A percentile compares a stretch with the other conserved stretches of the same genome.
Evolutionary conservation across 148 eudicot species (phyloP).

Genomic region (Arbutus unedo): DNA sequence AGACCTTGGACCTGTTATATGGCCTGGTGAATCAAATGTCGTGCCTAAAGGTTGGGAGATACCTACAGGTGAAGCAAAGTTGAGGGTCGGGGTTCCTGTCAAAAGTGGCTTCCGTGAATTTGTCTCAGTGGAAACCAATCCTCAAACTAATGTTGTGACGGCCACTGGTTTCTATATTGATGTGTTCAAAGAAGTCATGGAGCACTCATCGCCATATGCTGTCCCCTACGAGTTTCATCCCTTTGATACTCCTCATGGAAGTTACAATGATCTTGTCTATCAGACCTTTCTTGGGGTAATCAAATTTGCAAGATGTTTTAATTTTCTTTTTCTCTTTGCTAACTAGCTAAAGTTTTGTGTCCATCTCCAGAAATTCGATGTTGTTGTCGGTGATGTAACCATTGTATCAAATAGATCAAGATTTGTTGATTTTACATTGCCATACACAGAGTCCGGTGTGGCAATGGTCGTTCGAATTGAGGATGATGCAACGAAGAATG

Average conservation of each 20-base stretch:
- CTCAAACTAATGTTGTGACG: conserved; percentile 4
- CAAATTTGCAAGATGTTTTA: background rate
- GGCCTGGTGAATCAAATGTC: conserved; percentile 52
- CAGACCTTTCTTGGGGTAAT: conserved; percentile 38
- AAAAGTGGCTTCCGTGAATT: conserved; percentile 30
- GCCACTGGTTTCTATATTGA: conserved; percentile 55
- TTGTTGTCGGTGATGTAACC: conserved; percentile 58
- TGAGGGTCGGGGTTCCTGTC: conserved; percentile 45
- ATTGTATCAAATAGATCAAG: conserved; percentile 45
- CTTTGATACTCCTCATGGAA: conserved; percentile 21
- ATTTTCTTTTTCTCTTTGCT: background rate
- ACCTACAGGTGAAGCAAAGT: conserved; percentile 29
- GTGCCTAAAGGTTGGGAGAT: conserved; percentile 66
- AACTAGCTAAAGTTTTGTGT: background rate
- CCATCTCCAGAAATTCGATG: conserved; percentile 46
- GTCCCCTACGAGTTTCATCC: conserved; percentile 30
- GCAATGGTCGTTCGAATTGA: conserved; percentile 49
- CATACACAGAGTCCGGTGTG: conserved; percentile 65
- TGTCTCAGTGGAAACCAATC: conserved; percentile 28
- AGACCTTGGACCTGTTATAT: conserved; percentile 39
- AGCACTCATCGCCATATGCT: conserved; percentile 26
- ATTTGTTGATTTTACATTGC: conserved; percentile 58
- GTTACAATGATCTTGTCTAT: conserved; percentile 35
- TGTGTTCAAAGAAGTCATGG: conserved; percentile 43
- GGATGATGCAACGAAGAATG: conserved; percentile 37